These are phyloP conservation scores for Leccinum imitatum DNA, from an alignment of 768 basidiomycete species.

Conservation along the genomic window DNA sequence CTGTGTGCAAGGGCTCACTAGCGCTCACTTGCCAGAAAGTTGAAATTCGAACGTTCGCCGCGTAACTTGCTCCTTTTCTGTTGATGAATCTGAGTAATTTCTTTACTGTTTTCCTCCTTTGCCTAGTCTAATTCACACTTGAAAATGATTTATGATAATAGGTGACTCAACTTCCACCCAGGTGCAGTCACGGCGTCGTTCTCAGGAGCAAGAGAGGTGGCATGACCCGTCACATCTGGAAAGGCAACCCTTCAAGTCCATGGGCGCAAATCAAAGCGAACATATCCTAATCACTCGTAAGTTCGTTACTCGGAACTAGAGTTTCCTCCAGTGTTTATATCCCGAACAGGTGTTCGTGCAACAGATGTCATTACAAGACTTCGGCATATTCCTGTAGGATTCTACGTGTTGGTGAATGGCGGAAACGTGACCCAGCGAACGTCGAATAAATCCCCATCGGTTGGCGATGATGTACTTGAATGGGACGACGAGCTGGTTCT, in stretches of 20 bases:
- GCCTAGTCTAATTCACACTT: not conserved
- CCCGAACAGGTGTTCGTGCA: not conserved
- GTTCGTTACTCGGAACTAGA: not conserved
- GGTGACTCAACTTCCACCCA: not conserved
- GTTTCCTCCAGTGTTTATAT: not conserved
- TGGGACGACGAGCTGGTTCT: constrained; percentile 2
- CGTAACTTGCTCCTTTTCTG: not conserved
- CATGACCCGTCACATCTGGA: not conserved
- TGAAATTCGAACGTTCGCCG: no score
- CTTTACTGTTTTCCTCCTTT: not conserved
- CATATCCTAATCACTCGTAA: not conserved
- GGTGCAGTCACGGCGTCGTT: not conserved
- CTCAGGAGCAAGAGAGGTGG: not conserved
- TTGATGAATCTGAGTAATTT: not conserved
- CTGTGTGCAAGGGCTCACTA: no score
- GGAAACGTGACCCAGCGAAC: not conserved
- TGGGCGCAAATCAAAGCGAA: not conserved
- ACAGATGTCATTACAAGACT: not conserved
- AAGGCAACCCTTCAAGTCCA: not conserved
- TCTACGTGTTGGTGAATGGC: not conserved
- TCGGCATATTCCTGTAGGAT: not conserved
- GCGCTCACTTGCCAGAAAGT: no score
- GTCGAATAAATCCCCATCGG: not conserved
- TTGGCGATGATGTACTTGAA: not conserved
- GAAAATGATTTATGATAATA: no score